Conservation (phyloP, 2,329 filamentous ascomycete genomes). For the Aspergillus viridinutans region DNA sequence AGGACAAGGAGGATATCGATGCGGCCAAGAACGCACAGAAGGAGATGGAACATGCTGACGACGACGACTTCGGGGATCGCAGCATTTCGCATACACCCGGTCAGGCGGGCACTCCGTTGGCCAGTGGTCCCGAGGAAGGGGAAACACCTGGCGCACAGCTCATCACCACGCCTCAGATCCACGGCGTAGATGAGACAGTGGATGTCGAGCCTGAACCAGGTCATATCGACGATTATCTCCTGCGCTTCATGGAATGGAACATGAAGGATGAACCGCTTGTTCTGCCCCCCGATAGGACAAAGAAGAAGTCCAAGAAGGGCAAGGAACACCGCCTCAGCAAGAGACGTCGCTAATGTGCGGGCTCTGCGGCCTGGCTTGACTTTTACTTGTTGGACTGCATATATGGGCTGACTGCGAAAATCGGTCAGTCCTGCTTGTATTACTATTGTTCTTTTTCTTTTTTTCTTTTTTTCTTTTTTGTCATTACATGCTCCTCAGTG, state of each 20-base stretch:
- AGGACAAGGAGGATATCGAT: slow-evolving; percentile 86
- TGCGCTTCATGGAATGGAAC: slow-evolving; percentile 62
- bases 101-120: slow-evolving; percentile 31
- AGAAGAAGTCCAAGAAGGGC: slow-evolving; percentile 46
- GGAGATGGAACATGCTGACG: slow-evolving; percentile 78
- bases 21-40: slow-evolving; percentile 84
- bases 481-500: neutral
- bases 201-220: slow-evolving; percentile 47
- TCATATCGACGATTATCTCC: slow-evolving; percentile 72
- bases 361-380: neutral
- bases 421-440: neutral
- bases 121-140: slow-evolving; percentile 36
- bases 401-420: neutral
- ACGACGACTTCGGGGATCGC: slow-evolving; percentile 76
- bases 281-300: slow-evolving; percentile 45
- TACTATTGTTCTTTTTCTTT: neutral
- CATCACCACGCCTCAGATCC: slow-evolving; percentile 14
- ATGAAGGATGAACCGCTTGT: slow-evolving; percentile 47
- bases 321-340: slow-evolving; percentile 44
- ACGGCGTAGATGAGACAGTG: slow-evolving; percentile 20
- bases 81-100: slow-evolving; percentile 28
- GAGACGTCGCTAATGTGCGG: slow-evolving; percentile 16
- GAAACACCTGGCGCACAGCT: slow-evolving; percentile 12
- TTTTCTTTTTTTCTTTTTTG: neutral
- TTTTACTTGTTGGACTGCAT: neutral